These are phyloP conservation scores for Phylloporus arenicola DNA, from an alignment of 768 basidiomycete genomes.

Conservation along the genomic window DNA sequence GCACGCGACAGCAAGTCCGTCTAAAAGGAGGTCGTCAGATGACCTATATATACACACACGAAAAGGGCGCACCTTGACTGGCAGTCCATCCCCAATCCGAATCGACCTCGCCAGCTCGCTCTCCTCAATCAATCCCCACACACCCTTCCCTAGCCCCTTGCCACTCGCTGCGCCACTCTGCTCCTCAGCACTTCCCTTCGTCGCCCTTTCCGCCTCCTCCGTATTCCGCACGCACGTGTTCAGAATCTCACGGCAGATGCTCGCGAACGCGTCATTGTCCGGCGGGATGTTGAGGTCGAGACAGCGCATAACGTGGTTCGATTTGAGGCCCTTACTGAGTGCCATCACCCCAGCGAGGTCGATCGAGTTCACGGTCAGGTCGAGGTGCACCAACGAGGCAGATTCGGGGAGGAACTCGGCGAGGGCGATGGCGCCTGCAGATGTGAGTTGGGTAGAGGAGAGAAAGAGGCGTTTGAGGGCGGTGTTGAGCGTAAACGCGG, in stretches of 20 bases:
- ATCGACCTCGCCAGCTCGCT: constrained; percentile 75
- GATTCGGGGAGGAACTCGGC: constrained; percentile 96
- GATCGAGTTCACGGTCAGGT: constrained; percentile 76
- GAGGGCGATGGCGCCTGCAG: constrained; percentile 85
- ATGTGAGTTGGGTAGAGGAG: constrained; percentile 41
- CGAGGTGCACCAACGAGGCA: constrained; percentile 81
- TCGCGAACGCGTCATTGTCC: constrained; percentile 73
- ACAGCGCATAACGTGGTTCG: constrained; percentile 83
- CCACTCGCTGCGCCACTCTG: constrained; percentile 30
- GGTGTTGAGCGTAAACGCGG: constrained; percentile 88
- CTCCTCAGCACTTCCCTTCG: constrained; percentile 6
- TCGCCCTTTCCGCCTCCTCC: constrained; percentile 63
- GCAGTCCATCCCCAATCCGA: constrained; percentile 36
- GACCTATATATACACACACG: background rate
- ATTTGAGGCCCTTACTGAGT: constrained; percentile 76
- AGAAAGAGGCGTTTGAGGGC: constrained; percentile 47
- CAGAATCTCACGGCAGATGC: constrained; percentile 85
- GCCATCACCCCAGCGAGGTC: constrained; percentile 94
- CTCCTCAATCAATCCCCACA: constrained; percentile 84
- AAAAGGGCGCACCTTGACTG: constrained; percentile 43
- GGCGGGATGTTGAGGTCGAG: constrained; percentile 91
- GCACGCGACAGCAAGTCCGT: constrained; percentile 31
- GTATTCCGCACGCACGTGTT: constrained; percentile 91
- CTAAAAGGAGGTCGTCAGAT: background rate
- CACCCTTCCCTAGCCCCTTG: constrained; percentile 57